These are phyloP conservation scores for Scleromitrula shiraiana DNA, from an alignment of 2,329 filamentous ascomycete species.

Conservation along the genomic window DNA sequence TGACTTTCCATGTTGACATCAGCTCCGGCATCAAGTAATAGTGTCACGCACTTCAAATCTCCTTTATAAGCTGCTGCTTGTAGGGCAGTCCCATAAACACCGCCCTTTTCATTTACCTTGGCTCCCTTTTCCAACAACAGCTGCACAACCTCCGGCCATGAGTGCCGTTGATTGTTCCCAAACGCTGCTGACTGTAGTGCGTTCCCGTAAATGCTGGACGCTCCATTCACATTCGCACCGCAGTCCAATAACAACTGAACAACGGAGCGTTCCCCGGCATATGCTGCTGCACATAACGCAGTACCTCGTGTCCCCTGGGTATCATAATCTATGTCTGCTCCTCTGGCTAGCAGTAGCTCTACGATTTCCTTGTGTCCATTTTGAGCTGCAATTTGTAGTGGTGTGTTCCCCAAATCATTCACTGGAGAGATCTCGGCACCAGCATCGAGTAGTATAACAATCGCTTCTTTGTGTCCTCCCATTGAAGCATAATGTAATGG, in stretches of 20 bases:
- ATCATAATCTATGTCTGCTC: conserved; percentile 21
- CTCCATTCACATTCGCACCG: conserved; percentile 7
- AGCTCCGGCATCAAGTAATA: conserved; percentile 12
- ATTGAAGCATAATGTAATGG: conserved; percentile 12
- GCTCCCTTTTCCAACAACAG: conserved; percentile 9
- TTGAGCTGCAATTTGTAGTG: conserved; percentile 8
- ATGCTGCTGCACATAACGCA: conserved; percentile 5
- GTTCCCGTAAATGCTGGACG: not conserved
- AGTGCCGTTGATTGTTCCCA: too few relatives aligned
- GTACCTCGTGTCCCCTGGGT: not conserved
- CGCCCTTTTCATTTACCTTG: not conserved
- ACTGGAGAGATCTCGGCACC: conserved; percentile 9
- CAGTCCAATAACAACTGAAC: conserved; percentile 2
- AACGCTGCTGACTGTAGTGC: not conserved
- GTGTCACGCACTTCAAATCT: not conserved
- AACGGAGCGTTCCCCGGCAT: not conserved
- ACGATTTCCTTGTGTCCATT: conserved; percentile 24
- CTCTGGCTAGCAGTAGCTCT: conserved; percentile 25
- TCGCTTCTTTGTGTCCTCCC: conserved; percentile 11
- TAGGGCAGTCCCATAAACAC: conserved; percentile 1
- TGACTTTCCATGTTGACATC: not conserved
- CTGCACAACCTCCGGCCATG: conserved; percentile 3
- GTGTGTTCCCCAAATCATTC: not conserved
- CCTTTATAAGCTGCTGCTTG: conserved; percentile 1
- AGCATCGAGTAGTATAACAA: conserved; percentile 12